Conservation (phyloP, 768 basidiomycete species). For the Ramaria rubella region DNA sequence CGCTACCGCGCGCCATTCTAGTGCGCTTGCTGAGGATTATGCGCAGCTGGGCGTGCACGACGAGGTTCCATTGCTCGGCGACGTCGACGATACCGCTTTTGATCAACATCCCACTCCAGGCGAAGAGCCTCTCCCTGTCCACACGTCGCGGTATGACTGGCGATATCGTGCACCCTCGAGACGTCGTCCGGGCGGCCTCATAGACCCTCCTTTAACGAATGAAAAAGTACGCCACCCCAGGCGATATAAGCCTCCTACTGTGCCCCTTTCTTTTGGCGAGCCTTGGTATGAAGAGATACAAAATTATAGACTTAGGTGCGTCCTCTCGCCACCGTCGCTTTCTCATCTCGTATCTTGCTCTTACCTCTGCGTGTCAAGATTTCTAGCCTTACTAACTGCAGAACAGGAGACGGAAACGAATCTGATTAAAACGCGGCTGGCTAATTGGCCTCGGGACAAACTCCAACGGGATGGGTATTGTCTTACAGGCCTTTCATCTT, state of each 20-base stretch:
- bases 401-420: slow-evolving; percentile 64
- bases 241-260: slow-evolving; percentile 33
- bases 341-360: not conserved
- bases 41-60: no score
- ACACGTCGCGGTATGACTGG: not conserved
- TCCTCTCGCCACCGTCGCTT: no score
- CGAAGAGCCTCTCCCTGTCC: not conserved
- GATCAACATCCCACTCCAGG: not conserved
- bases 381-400: slow-evolving; percentile 41
- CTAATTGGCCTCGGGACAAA: slow-evolving; percentile 56
- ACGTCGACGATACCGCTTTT: not conserved
- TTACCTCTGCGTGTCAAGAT: slow-evolving; percentile 25
- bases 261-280: slow-evolving; percentile 30
- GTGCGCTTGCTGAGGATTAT: no score
- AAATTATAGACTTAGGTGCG: slow-evolving; percentile 50
- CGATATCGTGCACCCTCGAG: not conserved
- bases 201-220: not conserved
- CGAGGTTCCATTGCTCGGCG: no score
- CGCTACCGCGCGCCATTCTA: no score
- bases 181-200: not conserved
- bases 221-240: slow-evolving; percentile 12
- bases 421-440: slow-evolving; percentile 54
- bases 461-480: slow-evolving; percentile 68
- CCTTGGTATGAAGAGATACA: slow-evolving; percentile 44
- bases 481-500: slow-evolving; percentile 57